A percentile compares a stretch with the other conserved stretches of the same genome.
Evolutionary conservation across 768 basidiomycete genomes (phyloP).

Genomic region (Leccinum rimulosum): DNA sequence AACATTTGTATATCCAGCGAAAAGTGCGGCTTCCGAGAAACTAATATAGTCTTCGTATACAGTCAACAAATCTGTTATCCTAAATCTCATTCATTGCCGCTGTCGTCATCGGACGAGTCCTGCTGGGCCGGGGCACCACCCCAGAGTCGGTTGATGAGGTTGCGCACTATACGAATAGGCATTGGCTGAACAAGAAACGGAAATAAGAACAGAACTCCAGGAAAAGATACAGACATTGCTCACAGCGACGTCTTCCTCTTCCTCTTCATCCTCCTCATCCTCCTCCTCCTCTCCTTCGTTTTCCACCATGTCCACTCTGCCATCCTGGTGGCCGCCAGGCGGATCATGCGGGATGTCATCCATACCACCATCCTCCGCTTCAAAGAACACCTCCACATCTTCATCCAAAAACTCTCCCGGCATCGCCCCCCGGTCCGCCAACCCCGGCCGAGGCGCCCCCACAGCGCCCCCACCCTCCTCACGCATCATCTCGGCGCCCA

Average conservation of each 20-base stretch:
- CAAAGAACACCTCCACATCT: constrained; percentile 23
- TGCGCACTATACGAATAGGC: constrained; percentile 55
- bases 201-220: not conserved
- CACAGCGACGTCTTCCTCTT: constrained; percentile 47
- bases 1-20: not conserved
- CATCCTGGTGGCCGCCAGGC: constrained; percentile 23
- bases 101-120: constrained; percentile 24
- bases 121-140: constrained; percentile 17
- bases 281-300: constrained; percentile 43
- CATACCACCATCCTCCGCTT: constrained; percentile 24
- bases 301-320: constrained; percentile 32
- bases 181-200: constrained; percentile 43
- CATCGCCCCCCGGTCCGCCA: constrained; percentile 31
- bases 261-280: constrained; percentile 16
- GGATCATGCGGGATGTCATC: constrained; percentile 17
- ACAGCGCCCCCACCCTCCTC: constrained; percentile 26
- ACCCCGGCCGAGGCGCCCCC: constrained; percentile 23
- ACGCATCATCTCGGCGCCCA: constrained; percentile 41
- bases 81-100: not conserved
- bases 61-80: not conserved
- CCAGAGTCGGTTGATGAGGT: constrained; percentile 59
- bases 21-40: not conserved
- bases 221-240: constrained; percentile 13
- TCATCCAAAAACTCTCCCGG: constrained; percentile 48
- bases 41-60: not conserved